phyloP scores from a whole-genome alignment of 192 early-diverging fungal species.

The Rhizoclosmatium sp. region DNA sequence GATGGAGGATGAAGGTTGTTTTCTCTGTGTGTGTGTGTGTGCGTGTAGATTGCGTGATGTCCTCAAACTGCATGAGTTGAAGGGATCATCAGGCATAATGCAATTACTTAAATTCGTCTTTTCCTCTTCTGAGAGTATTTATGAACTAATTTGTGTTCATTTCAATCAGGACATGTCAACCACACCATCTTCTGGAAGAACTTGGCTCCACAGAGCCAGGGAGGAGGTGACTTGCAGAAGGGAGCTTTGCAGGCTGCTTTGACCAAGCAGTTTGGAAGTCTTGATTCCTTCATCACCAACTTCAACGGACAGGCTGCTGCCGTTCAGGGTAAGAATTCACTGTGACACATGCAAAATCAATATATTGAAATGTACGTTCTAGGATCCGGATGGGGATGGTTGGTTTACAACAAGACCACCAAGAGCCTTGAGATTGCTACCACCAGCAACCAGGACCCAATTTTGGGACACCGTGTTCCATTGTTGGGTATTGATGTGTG shows the following conservation, averaged over 20 bases:
- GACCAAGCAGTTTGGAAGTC: slow-evolving; percentile 80
- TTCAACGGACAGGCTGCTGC: slow-evolving; percentile 83
- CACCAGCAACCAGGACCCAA: slow-evolving; percentile 78
- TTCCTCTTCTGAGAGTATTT: neutral
- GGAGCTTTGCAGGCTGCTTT: slow-evolving; percentile 75
- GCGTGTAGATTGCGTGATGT: neutral
- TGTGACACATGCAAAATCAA: slow-evolving; percentile 26
- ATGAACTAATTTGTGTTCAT: neutral
- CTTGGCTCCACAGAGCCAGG: slow-evolving; percentile 80
- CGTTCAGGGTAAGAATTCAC: slow-evolving; percentile 71
- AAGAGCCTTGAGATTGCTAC: slow-evolving; percentile 86
- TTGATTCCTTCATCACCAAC: slow-evolving; percentile 78
- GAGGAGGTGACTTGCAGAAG: slow-evolving; percentile 78
- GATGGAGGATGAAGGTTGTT: neutral
- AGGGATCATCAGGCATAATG: too few species aligned
- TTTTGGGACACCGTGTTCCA: slow-evolving; percentile 63
- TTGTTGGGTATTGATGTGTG: slow-evolving; percentile 93
- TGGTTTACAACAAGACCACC: slow-evolving; percentile 79
- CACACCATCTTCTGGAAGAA: slow-evolving; percentile 96
- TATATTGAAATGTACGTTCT: slow-evolving; percentile 4
- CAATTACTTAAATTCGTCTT: too few species aligned
- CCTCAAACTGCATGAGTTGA: neutral
- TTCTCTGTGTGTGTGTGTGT: slow-evolving; percentile 34
- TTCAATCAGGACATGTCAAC: slow-evolving; percentile 60
- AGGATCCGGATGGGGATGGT: slow-evolving; percentile 90